phyloP scores from a whole-genome alignment of 2,329 filamentous ascomycete genomes.

The Dactylellina parvicollis region DNA sequence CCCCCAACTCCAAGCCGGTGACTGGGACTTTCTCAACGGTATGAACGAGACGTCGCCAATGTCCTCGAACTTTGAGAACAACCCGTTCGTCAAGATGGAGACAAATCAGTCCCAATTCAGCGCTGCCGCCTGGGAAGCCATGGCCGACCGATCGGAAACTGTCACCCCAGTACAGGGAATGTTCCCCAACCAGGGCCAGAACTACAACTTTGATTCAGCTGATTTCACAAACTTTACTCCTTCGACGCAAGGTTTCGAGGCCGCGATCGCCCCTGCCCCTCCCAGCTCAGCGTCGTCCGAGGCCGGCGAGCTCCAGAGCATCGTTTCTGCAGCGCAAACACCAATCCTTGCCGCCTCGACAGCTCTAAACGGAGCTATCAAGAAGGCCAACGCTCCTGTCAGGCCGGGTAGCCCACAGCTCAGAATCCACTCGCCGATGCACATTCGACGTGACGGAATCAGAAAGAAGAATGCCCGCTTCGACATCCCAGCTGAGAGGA shows the following conservation, averaged over 20 bases:
- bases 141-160: conserved; percentile 57
- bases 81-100: conserved; percentile 59
- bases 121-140: conserved; percentile 56
- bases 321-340: conserved; percentile 26
- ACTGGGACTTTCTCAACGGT: conserved; percentile 63
- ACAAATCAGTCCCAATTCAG: conserved; percentile 57
- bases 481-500: conserved; percentile 93
- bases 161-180: conserved; percentile 54
- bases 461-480: conserved; percentile 99
- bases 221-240: conserved; percentile 51
- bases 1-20: conserved; percentile 71
- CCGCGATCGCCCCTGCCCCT: conserved; percentile 56
- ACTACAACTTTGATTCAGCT: conserved; percentile 51
- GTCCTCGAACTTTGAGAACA: conserved; percentile 67
- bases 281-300: conserved; percentile 41
- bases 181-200: conserved; percentile 44
- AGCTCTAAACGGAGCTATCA: conserved; percentile 1
- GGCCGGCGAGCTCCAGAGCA: conserved; percentile 40
- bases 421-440: conserved; percentile 78
- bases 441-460: conserved; percentile 82
- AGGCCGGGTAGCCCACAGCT: conserved; percentile 74
- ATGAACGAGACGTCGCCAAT: conserved; percentile 65
- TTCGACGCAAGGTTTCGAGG: conserved; percentile 44
- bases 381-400: conserved; percentile 45
- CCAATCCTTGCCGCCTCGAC: not conserved